phyloP scores from a whole-genome alignment of 805 yeast species.

The Lipomyces kockii region DNA sequence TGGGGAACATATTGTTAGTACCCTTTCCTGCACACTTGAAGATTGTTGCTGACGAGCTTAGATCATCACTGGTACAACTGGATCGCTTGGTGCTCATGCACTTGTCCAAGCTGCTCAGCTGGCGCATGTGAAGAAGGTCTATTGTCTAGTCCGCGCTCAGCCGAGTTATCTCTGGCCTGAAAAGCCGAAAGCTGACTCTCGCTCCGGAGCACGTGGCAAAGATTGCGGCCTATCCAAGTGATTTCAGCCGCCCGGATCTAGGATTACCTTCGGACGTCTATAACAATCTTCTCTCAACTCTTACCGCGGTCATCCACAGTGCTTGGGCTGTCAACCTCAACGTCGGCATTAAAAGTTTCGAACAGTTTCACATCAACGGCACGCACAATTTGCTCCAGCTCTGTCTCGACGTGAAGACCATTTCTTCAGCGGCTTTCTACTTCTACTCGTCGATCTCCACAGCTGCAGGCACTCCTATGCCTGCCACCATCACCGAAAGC shows the following conservation, averaged over 20 bases:
- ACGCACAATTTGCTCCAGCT: constrained; percentile 23
- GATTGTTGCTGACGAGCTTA: background rate
- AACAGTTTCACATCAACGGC: constrained; percentile 27
- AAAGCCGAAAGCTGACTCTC: background rate
- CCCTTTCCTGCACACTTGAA: too few relatives aligned
- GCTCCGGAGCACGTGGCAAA: constrained; percentile 5
- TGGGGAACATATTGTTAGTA: constrained; percentile 18
- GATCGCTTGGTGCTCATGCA: constrained; percentile 30
- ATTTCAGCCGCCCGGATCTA: constrained; percentile 21
- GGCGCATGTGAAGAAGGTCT: constrained; percentile 21
- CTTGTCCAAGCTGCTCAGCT: constrained; percentile 15
- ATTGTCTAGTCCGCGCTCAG: constrained; percentile 27
- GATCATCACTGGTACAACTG: constrained; percentile 30
- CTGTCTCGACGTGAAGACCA: constrained; percentile 17
- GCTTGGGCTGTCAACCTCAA: constrained; percentile 36
- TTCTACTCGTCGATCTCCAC: constrained; percentile 31
- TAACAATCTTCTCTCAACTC: constrained; percentile 4
- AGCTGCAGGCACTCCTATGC: constrained; percentile 26
- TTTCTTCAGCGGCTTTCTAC: constrained; percentile 19
- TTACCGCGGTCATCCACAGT: constrained; percentile 26
- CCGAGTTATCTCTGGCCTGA: background rate
- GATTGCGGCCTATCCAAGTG: constrained; percentile 19
- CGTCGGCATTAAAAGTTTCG: constrained; percentile 24
- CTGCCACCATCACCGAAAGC: constrained; percentile 20
- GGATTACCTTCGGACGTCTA: constrained; percentile 16